Evolutionary conservation across 495 filamentous ascomycete genomes (phyloP).

Genomic region (Aspergillus taichungensis): DNA sequence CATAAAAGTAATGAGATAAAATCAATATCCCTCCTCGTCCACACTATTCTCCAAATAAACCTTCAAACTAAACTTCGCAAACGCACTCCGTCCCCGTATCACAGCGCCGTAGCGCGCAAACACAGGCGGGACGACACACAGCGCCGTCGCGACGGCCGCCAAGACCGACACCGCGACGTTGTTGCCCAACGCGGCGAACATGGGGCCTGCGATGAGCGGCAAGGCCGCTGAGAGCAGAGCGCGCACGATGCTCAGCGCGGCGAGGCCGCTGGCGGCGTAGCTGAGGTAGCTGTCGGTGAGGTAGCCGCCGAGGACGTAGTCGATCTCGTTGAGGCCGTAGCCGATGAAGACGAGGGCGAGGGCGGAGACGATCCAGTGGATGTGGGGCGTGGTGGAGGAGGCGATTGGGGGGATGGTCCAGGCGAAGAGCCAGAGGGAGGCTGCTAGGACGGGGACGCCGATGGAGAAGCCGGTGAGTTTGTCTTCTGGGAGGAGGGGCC

Average conservation of each 20-base stretch:
- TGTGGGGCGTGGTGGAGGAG: conserved; percentile 4
- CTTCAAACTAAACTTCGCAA: conserved; percentile 39
- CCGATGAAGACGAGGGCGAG: conserved; percentile 38
- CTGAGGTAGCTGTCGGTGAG: conserved; percentile 46
- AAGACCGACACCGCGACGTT: conserved; percentile 40
- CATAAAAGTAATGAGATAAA: too few species aligned
- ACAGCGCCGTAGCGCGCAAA: conserved; percentile 37
- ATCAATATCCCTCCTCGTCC: conserved; percentile 15
- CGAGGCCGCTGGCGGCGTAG: conserved; percentile 45
- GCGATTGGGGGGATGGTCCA: conserved; percentile 42
- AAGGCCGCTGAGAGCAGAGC: conserved; percentile 38
- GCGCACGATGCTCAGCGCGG: conserved; percentile 39
- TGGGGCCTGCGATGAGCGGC: conserved; percentile 38
- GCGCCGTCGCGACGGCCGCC: conserved; percentile 35
- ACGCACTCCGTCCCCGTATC: conserved; percentile 37
- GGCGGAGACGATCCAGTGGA: conserved; percentile 38
- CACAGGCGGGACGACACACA: conserved; percentile 37
- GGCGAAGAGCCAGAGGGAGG: conserved; percentile 42
- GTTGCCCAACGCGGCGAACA: conserved; percentile 33
- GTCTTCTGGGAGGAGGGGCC: conserved; percentile 36
- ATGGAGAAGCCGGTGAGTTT: conserved; percentile 43
- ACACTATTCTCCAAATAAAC: conserved; percentile 27
- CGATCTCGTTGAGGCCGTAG: conserved; percentile 45
- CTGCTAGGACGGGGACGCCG: conserved; percentile 38
- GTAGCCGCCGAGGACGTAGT: conserved; percentile 43